Conservation (phyloP, 148 eudicot species). For the Silene conica region DNA sequence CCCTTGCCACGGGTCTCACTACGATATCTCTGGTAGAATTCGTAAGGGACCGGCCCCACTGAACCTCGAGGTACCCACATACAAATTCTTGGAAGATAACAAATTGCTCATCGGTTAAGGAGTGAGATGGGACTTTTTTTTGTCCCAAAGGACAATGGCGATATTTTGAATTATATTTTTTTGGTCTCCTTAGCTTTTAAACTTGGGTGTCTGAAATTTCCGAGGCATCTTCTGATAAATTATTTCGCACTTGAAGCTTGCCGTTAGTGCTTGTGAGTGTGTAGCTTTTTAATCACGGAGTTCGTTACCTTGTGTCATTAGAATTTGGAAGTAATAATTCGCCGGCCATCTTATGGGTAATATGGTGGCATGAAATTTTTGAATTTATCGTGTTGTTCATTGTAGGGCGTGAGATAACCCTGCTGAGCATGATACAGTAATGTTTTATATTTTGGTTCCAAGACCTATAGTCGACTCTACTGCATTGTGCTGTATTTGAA, state of each 20-base stretch:
- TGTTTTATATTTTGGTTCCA: neutral
- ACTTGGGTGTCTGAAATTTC: slow-evolving; percentile 14
- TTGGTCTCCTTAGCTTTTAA: slow-evolving; percentile 11
- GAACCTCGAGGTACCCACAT: slow-evolving; percentile 71
- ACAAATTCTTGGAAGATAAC: slow-evolving; percentile 64
- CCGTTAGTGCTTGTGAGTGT: slow-evolving; percentile 21
- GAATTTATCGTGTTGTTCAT: too few species aligned
- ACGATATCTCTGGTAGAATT: slow-evolving; percentile 66
- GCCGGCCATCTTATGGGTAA: slow-evolving; percentile 16
- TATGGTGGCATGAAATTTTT: slow-evolving; percentile 11
- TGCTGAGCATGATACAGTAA: neutral
- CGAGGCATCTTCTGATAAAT: slow-evolving; percentile 22
- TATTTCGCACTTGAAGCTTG: slow-evolving; percentile 18
- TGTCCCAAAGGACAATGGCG: slow-evolving; percentile 18
- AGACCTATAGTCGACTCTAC: too few species aligned
- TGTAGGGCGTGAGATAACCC: too few species aligned
- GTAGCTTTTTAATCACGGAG: slow-evolving; percentile 11
- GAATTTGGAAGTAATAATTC: slow-evolving; percentile 18
- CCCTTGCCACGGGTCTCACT: slow-evolving; percentile 85
- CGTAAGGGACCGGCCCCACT: slow-evolving; percentile 75
- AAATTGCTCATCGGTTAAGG: slow-evolving; percentile 56
- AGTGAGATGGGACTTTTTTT: neutral
- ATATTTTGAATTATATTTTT: slow-evolving; percentile 23
- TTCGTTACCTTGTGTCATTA: slow-evolving; percentile 9
- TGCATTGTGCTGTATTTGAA: too few species aligned